These are phyloP conservation scores for Emergomyces orientalis DNA, from an alignment of 2,329 filamentous ascomycete genomes.

Conservation along the genomic window DNA sequence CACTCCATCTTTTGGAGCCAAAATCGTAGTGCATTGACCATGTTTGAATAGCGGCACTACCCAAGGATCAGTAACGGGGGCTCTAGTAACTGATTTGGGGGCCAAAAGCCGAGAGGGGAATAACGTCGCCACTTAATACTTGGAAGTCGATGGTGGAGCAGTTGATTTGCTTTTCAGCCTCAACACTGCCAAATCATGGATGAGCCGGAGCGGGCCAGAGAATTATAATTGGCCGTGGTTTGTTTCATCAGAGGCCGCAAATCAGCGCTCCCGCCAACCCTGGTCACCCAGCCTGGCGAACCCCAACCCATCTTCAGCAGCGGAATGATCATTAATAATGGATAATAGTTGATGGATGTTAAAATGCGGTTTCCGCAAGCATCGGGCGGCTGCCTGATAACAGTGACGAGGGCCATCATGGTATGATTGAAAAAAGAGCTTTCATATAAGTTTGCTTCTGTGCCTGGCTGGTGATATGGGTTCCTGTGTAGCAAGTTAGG, in stretches of 20 bases:
- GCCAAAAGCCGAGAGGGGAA: background rate
- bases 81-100: background rate
- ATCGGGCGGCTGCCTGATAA: background rate
- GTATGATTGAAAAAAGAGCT: too few species aligned
- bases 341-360: background rate
- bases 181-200: background rate
- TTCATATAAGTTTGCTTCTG: too few species aligned
- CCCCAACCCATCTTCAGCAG: background rate
- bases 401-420: background rate
- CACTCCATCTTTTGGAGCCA: too few species aligned
- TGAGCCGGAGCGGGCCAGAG: background rate
- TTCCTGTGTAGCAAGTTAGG: too few species aligned
- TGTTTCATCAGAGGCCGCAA: background rate
- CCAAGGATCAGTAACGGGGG: background rate
- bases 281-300: background rate
- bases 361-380: background rate
- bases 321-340: background rate
- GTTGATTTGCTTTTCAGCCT: background rate
- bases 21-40: background rate
- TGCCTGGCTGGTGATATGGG: too few species aligned
- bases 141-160: background rate
- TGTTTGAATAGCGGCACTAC: background rate
- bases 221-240: background rate
- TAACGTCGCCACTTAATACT: background rate
- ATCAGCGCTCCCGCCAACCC: background rate